Conservation (phyloP, 331 rosid genomes). For the Cydonia oblonga region DNA sequence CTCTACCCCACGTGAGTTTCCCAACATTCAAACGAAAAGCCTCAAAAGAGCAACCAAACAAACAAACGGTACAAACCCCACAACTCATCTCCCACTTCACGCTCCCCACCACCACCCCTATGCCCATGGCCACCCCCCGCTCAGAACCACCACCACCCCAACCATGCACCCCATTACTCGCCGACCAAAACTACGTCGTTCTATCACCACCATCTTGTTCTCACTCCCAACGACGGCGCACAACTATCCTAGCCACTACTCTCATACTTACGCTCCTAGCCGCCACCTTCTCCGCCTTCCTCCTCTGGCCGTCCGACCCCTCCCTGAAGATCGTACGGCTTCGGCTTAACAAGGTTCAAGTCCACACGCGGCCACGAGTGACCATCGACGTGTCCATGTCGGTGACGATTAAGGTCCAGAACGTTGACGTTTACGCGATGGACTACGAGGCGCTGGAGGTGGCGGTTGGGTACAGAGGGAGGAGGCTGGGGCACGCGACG, state of each 20-base stretch:
- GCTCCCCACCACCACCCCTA: neutral
- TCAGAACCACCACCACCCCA: neutral
- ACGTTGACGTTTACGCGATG: conserved; percentile 48
- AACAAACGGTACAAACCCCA: neutral
- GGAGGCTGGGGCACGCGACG: conserved; percentile 48
- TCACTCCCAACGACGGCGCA: neutral
- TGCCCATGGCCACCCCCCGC: conserved; percentile 31
- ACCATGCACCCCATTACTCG: conserved; percentile 11
- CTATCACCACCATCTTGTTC: conserved; percentile 12
- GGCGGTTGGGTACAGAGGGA: conserved; percentile 60
- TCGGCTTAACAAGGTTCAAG: conserved; percentile 26
- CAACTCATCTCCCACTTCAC: neutral
- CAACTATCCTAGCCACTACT: conserved; percentile 9
- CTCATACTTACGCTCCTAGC: conserved; percentile 5
- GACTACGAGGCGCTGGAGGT: conserved; percentile 41
- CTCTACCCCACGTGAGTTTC: conserved; percentile 38
- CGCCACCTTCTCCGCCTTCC: conserved; percentile 9
- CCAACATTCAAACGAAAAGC: conserved; percentile 15
- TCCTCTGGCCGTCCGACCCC: conserved; percentile 58
- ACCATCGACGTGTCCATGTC: conserved; percentile 47
- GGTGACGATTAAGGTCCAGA: conserved; percentile 39
- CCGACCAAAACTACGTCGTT: conserved; percentile 24
- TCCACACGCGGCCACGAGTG: conserved; percentile 44
- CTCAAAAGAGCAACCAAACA: conserved; percentile 6
- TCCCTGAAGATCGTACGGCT: conserved; percentile 47